Evolutionary conservation across 2,329 filamentous ascomycete genomes (phyloP).

Genomic region (Tolypocladium pustulatum): DNA sequence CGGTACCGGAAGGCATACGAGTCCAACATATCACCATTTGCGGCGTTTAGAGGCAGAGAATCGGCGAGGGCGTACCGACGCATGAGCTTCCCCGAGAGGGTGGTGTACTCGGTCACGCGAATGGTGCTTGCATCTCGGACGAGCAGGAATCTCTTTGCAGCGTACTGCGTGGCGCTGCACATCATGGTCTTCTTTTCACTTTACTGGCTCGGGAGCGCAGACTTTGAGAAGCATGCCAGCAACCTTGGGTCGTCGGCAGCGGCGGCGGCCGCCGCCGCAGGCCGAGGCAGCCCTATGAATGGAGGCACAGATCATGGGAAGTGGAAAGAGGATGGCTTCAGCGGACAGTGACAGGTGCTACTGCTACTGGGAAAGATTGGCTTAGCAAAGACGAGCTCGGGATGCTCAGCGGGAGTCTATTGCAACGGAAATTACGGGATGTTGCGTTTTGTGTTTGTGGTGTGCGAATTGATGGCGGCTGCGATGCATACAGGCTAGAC

Average conservation of each 20-base stretch:
- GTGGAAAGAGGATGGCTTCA: constrained; percentile 56
- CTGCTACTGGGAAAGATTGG: neutral
- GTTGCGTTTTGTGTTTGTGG: neutral
- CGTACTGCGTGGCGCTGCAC: constrained; percentile 83
- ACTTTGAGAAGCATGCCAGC: constrained; percentile 52
- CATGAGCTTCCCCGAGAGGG: constrained; percentile 84
- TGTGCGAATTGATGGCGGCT: neutral
- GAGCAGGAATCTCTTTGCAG: constrained; percentile 87
- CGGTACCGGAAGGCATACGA: constrained; percentile 90
- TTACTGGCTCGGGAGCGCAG: constrained; percentile 67
- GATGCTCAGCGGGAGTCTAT: neutral
- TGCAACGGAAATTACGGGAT: neutral
- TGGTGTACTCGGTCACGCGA: constrained; percentile 81
- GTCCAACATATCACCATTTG: constrained; percentile 89
- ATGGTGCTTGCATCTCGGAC: constrained; percentile 84
- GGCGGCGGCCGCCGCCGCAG: constrained; percentile 32
- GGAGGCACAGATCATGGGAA: constrained; percentile 19
- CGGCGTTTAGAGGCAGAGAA: constrained; percentile 89
- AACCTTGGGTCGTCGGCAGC: constrained; percentile 39
- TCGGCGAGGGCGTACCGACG: constrained; percentile 81
- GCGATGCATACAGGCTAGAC: neutral
- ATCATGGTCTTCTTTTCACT: constrained; percentile 77
- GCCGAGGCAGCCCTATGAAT: constrained; percentile 19
- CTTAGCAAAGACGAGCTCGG: neutral
- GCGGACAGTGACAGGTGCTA: constrained; percentile 16